A percentile compares a stretch with the other conserved stretches of the same genome.
phyloP scores from a whole-genome alignment of 768 basidiomycete genomes.

The Pleurotus tuber-regium region DNA sequence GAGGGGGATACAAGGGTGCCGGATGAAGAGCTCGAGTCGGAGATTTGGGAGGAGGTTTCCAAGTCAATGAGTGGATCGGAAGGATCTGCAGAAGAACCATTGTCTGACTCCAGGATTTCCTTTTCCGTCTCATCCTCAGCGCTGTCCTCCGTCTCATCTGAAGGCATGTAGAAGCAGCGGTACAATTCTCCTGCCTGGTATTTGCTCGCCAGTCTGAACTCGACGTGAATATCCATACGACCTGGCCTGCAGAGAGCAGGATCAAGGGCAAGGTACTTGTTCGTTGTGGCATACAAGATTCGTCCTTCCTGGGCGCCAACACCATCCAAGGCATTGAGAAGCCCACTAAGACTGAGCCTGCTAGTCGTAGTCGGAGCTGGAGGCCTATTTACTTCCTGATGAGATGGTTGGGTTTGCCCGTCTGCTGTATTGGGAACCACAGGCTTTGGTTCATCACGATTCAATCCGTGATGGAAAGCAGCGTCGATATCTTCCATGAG shows the following conservation, averaged over 20 bases:
- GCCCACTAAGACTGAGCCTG: slow-evolving; percentile 65
- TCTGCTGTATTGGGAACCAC: not conserved
- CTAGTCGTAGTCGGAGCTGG: slow-evolving; percentile 17
- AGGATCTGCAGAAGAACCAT: slow-evolving; percentile 21
- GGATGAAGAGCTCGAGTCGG: slow-evolving; percentile 12
- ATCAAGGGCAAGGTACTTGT: slow-evolving; percentile 68
- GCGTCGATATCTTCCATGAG: slow-evolving; percentile 87
- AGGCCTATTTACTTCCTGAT: not conserved
- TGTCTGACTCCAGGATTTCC: slow-evolving; percentile 16
- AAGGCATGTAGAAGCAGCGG: slow-evolving; percentile 62
- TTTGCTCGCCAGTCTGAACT: slow-evolving; percentile 71
- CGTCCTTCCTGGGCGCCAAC: slow-evolving; percentile 82
- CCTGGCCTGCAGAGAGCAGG: slow-evolving; percentile 75
- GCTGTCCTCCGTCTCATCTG: slow-evolving; percentile 22
- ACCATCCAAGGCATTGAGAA: slow-evolving; percentile 79
- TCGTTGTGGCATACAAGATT: slow-evolving; percentile 49
- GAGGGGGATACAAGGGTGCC: slow-evolving; percentile 3
- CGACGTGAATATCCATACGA: slow-evolving; percentile 76
- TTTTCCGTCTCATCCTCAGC: slow-evolving; percentile 20
- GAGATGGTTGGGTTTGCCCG: slow-evolving; percentile 1
- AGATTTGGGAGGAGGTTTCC: slow-evolving; percentile 15
- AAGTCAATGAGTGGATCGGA: slow-evolving; percentile 21
- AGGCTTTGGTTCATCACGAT: slow-evolving; percentile 29
- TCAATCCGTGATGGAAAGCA: slow-evolving; percentile 52
- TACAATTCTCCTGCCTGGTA: slow-evolving; percentile 68